Evolutionary conservation across 805 yeast species (phyloP), one percentile per base, ranked within the genome.

Genomic region (Lipomyces oligophaga): DNA sequence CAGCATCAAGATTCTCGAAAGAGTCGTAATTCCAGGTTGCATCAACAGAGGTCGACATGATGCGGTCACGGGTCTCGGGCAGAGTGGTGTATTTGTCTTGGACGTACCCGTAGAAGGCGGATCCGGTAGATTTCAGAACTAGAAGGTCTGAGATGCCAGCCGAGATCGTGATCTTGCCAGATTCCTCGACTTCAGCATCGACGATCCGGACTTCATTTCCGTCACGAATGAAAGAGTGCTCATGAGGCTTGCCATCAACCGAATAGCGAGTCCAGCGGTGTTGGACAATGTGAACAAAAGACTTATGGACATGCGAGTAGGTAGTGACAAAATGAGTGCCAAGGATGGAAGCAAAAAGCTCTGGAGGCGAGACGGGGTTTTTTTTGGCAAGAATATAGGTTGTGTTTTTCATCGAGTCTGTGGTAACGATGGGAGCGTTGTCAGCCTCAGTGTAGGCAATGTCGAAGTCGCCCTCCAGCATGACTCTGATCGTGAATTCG

Each of bases 101-200:
- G 70, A 86, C 75, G 76, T 73, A 89, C 43, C 93, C 95, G 69
- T 84, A 81, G 72, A 89, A 89, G 84, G 84, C 85, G 30, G 96
- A 87, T 16, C 90, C 90, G 19, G 97, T 89, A 26, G 93, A 81
- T 69, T 89, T 89, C 90, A 85, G 37, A 74, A 81, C 51, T 78
- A 78, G 49, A 67, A 54, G 46, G 53, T 63, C 46, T 35, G 52
- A 41, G 41, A 58, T 54, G 38, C 63, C 55, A 4, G 93, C 81
- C n/a, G 74, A 66, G 52, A 89, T 66, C 34, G 67, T 63, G 67
- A 59, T 43, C 43, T 47, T 39, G 27, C 56, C 60, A 43, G 50
- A 54, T 38, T 59, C 61, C 38, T 52, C 41, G 44, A 56, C 60
- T 48, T 59, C 60, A 25, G 68, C 63, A 13, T 58, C 51, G 39